Percentiles rank a stretch among this genome's conserved stretches.
phyloP scores from a whole-genome alignment of 805 yeast genomes.

The Candida lessepsii region DNA sequence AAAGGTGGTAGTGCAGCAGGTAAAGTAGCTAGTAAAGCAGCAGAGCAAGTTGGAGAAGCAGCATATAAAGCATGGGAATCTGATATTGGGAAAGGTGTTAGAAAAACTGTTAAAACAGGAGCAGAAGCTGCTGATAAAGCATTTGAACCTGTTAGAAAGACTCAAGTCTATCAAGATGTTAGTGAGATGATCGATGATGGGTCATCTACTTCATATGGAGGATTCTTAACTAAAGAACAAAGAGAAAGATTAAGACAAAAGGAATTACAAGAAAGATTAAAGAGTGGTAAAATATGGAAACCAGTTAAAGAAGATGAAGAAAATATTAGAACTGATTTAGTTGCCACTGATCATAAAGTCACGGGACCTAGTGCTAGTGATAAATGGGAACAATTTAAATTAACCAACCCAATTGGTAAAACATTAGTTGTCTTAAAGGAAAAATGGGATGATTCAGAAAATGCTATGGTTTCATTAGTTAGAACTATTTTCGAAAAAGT shows the following conservation, averaged over 20 bases:
- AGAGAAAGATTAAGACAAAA: slow-evolving; percentile 65
- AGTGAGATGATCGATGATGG: slow-evolving; percentile 90
- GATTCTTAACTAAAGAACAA: slow-evolving; percentile 80
- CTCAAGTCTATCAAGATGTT: slow-evolving; percentile 85
- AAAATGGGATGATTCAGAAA: slow-evolving; percentile 91
- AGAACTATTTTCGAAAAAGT: slow-evolving; percentile 79
- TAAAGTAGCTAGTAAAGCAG: slow-evolving; percentile 79
- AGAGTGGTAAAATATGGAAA: slow-evolving; percentile 67
- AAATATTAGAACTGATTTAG: slow-evolving; percentile 78
- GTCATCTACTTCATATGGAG: slow-evolving; percentile 85
- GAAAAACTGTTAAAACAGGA: slow-evolving; percentile 76
- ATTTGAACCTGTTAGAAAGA: slow-evolving; percentile 89
- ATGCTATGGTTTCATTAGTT: slow-evolving; percentile 77
- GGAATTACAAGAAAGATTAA: slow-evolving; percentile 52
- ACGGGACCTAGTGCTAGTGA: slow-evolving; percentile 67
- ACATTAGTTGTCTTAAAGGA: slow-evolving; percentile 57
- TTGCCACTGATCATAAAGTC: slow-evolving; percentile 77
- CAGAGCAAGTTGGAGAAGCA: slow-evolving; percentile 87
- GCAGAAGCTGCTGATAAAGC: slow-evolving; percentile 87
- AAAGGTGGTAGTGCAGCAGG: slow-evolving; percentile 65
- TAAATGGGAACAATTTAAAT: slow-evolving; percentile 63
- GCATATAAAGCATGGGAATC: slow-evolving; percentile 96
- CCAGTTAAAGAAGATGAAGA: slow-evolving; percentile 30
- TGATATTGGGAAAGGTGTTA: slow-evolving; percentile 84
- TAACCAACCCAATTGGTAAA: slow-evolving; percentile 69